Conservation (phyloP, 2,329 filamentous ascomycete species). For the Alternaria triticina region DNA sequence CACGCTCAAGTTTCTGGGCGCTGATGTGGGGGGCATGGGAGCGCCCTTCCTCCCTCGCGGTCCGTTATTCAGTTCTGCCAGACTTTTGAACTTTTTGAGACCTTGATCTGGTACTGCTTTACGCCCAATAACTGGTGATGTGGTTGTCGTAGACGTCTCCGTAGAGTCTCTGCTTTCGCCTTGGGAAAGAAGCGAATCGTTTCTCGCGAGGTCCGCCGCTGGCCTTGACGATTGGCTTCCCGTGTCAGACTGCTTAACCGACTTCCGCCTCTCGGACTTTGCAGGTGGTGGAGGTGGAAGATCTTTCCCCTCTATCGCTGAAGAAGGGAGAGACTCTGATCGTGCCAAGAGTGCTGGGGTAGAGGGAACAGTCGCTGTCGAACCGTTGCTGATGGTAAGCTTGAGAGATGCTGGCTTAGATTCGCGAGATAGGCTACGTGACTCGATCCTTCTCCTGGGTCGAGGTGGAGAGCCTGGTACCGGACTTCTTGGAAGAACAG, state of each 20-base stretch:
- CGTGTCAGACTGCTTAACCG: slow-evolving; percentile 21
- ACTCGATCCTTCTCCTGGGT: slow-evolving; percentile 35
- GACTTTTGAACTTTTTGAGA: slow-evolving; percentile 35
- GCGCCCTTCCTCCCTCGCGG: slow-evolving; percentile 38
- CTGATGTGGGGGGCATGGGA: slow-evolving; percentile 28
- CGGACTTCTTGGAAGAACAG: slow-evolving; percentile 16
- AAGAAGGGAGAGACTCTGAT: slow-evolving; percentile 15
- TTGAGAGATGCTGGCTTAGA: slow-evolving; percentile 45
- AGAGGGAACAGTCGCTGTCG: slow-evolving; percentile 43
- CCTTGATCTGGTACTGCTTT: slow-evolving; percentile 31
- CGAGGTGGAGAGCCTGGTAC: slow-evolving; percentile 27
- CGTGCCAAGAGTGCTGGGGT: slow-evolving; percentile 24
- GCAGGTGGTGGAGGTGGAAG: slow-evolving; percentile 45
- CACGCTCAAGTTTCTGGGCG: slow-evolving; percentile 20
- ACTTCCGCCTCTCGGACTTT: slow-evolving; percentile 37
- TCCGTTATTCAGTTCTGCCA: slow-evolving; percentile 37
- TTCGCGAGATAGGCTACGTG: slow-evolving; percentile 41
- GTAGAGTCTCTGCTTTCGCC: slow-evolving; percentile 9
- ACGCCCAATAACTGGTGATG: slow-evolving; percentile 28
- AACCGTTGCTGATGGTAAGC: slow-evolving; percentile 45
- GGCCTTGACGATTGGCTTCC: slow-evolving; percentile 32
- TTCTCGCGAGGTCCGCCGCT: slow-evolving; percentile 26
- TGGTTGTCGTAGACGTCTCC: slow-evolving; percentile 2
- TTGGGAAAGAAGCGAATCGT: slow-evolving; percentile 39
- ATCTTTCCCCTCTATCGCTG: slow-evolving; percentile 28